Percentiles rank a stretch among this genome's conserved stretches.
Conservation (phyloP, 331 rosid genomes). For the Malus hybrid region DNA sequence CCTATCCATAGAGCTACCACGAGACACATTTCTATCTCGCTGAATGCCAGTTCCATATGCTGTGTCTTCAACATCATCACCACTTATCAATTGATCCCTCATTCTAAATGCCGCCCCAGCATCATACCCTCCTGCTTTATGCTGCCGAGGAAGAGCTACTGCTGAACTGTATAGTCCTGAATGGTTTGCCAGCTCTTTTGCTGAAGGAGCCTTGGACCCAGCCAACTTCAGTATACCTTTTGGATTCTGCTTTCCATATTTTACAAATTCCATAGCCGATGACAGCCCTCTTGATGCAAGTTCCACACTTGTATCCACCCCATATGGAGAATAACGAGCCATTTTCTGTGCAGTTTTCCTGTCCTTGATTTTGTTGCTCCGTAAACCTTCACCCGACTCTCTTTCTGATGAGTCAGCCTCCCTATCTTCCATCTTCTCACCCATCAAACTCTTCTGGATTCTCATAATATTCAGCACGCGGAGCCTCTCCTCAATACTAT, state of each 20-base stretch:
- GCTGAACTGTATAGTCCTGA: slow-evolving; percentile 50
- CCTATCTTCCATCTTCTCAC: slow-evolving; percentile 71
- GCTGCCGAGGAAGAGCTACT: slow-evolving; percentile 36
- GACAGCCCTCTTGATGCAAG: slow-evolving; percentile 35
- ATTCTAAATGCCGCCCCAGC: slow-evolving; percentile 40
- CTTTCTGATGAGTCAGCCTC: slow-evolving; percentile 64
- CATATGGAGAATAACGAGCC: slow-evolving; percentile 39
- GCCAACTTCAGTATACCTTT: slow-evolving; percentile 70
- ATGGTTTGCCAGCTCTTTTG: slow-evolving; percentile 38
- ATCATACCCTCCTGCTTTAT: slow-evolving; percentile 44
- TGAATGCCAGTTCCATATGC: slow-evolving; percentile 38
- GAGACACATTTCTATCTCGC: slow-evolving; percentile 36
- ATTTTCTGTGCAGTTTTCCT: slow-evolving; percentile 40
- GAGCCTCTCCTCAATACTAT: slow-evolving; percentile 88
- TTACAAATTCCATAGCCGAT: slow-evolving; percentile 30
- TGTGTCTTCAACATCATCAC: slow-evolving; percentile 46
- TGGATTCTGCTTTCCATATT: slow-evolving; percentile 58
- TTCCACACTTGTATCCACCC: slow-evolving; percentile 40
- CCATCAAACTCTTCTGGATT: slow-evolving; percentile 84
- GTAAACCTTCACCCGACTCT: slow-evolving; percentile 59
- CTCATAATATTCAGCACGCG: slow-evolving; percentile 74
- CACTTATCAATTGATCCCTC: slow-evolving; percentile 49
- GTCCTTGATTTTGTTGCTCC: slow-evolving; percentile 50
- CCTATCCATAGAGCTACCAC: slow-evolving; percentile 39
- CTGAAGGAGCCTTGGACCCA: slow-evolving; percentile 43